phyloP scores from a whole-genome alignment of 345 rosid genomes.

The Citrus reticulata region DNA sequence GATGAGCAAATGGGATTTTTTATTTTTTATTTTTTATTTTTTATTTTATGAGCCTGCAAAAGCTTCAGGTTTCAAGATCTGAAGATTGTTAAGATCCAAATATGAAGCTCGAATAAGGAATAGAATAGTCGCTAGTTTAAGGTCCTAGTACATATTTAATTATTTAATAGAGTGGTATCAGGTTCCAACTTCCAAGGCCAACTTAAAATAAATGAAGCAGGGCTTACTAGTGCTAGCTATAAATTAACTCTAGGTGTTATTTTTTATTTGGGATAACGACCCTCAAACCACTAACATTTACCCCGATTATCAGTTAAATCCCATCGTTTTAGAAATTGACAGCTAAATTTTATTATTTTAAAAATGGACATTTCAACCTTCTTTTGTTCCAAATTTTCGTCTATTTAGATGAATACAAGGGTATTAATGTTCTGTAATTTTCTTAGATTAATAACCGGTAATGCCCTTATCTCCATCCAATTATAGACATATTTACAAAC shows the following conservation, averaged over 20 bases:
- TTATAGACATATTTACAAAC: too few species aligned
- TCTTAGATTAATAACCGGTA: too few species aligned
- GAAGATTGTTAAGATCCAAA: slow-evolving; percentile 25
- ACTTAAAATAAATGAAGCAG: not conserved
- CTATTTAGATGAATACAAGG: too few species aligned
- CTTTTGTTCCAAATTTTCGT: too few species aligned
- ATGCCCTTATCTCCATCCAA: too few species aligned
- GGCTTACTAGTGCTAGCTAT: not conserved
- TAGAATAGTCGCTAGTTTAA: not conserved
- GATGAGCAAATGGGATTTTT: not conserved
- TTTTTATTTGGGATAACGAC: not conserved
- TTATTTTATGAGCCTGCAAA: not conserved
- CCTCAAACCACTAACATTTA: too few species aligned
- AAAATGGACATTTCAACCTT: too few species aligned
- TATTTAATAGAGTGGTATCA: not conserved
- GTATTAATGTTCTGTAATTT: too few species aligned
- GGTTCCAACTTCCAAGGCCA: not conserved
- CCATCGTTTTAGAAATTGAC: too few species aligned
- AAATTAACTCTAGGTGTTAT: not conserved
- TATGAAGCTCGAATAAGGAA: slow-evolving; percentile 19
- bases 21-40: not conserved
- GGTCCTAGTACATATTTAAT: not conserved
- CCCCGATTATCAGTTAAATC: too few species aligned
- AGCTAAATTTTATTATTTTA: too few species aligned
- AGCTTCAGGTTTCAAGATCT: not conserved